Evolutionary conservation across 2,329 filamentous ascomycete species (phyloP).

Genomic region (Trichophyton mentagrophytes): DNA sequence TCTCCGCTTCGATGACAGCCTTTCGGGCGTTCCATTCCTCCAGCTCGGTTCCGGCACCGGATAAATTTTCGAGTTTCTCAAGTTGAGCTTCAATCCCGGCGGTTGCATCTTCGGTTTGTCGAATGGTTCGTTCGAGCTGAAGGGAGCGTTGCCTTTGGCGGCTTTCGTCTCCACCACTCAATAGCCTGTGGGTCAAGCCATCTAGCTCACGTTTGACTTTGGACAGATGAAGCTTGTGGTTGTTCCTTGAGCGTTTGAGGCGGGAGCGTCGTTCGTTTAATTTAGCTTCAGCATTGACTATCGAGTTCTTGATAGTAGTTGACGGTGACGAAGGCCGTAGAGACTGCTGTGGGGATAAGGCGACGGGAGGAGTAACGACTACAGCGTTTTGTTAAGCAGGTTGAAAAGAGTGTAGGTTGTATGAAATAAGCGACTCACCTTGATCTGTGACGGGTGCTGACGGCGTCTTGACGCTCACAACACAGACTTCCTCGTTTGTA

Average conservation of each 20-base stretch:
- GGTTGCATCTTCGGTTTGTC: slow-evolving; percentile 51
- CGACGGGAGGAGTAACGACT: slow-evolving; percentile 23
- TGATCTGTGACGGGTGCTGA: slow-evolving; percentile 46
- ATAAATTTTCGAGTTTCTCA: slow-evolving; percentile 38
- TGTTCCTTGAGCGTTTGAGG: slow-evolving; percentile 47
- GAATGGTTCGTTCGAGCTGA: slow-evolving; percentile 50
- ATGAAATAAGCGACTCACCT: slow-evolving; percentile 26
- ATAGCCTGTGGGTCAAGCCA: slow-evolving; percentile 43
- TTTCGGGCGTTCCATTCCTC: slow-evolving; percentile 42
- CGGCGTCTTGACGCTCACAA: slow-evolving; percentile 50
- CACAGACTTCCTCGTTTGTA: slow-evolving; percentile 46
- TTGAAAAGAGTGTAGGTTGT: neutral
- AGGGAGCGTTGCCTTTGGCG: slow-evolving; percentile 48
- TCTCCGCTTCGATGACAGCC: slow-evolving; percentile 42
- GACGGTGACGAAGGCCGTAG: slow-evolving; percentile 51
- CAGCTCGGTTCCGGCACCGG: slow-evolving; percentile 44
- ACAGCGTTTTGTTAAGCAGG: slow-evolving; percentile 5
- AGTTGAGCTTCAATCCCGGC: slow-evolving; percentile 42
- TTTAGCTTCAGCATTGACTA: slow-evolving; percentile 48
- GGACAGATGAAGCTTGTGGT: slow-evolving; percentile 46
- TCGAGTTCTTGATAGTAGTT: slow-evolving; percentile 53
- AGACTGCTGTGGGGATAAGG: slow-evolving; percentile 43
- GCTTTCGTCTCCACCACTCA: slow-evolving; percentile 48
- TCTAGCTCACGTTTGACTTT: slow-evolving; percentile 51
- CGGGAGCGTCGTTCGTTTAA: slow-evolving; percentile 47